Conservation (phyloP, 768 basidiomycete genomes). For the Saitozyma sp. region DNA sequence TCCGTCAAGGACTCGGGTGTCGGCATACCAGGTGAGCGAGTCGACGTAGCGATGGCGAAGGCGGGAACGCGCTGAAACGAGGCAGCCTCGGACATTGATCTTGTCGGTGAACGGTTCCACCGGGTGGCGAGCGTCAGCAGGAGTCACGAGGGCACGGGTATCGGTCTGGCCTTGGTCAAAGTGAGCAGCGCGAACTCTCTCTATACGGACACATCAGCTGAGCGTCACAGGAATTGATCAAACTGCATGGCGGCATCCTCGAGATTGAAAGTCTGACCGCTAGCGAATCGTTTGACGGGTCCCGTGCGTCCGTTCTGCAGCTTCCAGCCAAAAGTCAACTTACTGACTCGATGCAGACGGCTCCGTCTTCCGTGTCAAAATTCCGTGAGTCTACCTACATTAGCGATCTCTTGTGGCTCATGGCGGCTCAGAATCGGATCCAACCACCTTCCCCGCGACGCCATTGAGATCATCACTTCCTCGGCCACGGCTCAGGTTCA, state of each 20-base stretch:
- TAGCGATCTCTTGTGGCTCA: not conserved
- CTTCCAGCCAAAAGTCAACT: not conserved
- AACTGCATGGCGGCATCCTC: conserved; percentile 52
- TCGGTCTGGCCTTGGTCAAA: conserved; percentile 52
- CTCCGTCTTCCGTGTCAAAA: conserved; percentile 49
- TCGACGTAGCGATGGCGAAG: not conserved
- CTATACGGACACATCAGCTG: not conserved
- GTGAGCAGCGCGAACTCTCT: conserved; percentile 20
- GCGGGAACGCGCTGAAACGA: not conserved
- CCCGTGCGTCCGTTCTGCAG: conserved; percentile 21
- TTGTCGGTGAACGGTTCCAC: conserved; percentile 54
- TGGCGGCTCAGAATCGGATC: conserved; percentile 35
- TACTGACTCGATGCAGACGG: conserved; percentile 36
- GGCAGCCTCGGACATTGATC: conserved; percentile 41
- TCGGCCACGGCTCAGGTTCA: conserved; percentile 8
- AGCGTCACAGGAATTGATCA: conserved; percentile 50
- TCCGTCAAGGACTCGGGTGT: conserved; percentile 52
- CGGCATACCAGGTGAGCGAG: conserved; percentile 48
- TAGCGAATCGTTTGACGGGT: conserved; percentile 39
- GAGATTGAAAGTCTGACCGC: conserved; percentile 46
- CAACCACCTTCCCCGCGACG: conserved; percentile 49
- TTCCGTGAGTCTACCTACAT: conserved; percentile 37
- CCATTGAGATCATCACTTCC: conserved; percentile 33
- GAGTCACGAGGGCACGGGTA: conserved; percentile 54
- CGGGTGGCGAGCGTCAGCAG: conserved; percentile 51